Conservation (phyloP, 768 basidiomycete genomes). For the Suillus paluster region DNA sequence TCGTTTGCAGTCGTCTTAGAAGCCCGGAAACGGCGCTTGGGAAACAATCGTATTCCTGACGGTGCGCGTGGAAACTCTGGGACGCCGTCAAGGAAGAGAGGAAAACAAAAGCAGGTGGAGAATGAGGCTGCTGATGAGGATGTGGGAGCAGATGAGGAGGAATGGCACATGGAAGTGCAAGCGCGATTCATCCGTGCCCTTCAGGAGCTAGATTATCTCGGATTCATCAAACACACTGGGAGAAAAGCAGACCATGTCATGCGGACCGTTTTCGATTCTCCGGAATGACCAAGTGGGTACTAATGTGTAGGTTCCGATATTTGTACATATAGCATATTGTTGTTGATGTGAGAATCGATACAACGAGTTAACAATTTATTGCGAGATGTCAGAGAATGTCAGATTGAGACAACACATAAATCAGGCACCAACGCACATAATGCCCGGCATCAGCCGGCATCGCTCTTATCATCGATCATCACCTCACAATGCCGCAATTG, state of each 20-base stretch:
- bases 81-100: constrained; percentile 30
- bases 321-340: not conserved
- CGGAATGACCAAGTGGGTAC: constrained; percentile 23
- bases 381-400: not conserved
- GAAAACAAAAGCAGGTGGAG: constrained; percentile 33
- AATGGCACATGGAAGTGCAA: constrained; percentile 69
- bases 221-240: constrained; percentile 79
- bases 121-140: constrained; percentile 32
- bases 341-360: not conserved
- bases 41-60: not conserved
- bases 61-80: not conserved
- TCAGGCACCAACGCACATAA: too few species aligned
- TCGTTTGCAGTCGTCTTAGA: constrained; percentile 73
- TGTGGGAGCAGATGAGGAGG: constrained; percentile 43
- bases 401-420: not conserved
- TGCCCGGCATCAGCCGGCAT: not conserved
- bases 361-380: not conserved
- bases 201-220: constrained; percentile 82
- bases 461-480: not conserved
- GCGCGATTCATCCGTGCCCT: constrained; percentile 79
- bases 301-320: constrained; percentile 3
- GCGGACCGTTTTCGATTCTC: constrained; percentile 63
- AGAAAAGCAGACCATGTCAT: constrained; percentile 79
- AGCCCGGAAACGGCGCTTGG: constrained; percentile 45
- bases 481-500: too few species aligned